Conservation (phyloP, 306 rosid species). For the Phaseolus lunatus region DNA sequence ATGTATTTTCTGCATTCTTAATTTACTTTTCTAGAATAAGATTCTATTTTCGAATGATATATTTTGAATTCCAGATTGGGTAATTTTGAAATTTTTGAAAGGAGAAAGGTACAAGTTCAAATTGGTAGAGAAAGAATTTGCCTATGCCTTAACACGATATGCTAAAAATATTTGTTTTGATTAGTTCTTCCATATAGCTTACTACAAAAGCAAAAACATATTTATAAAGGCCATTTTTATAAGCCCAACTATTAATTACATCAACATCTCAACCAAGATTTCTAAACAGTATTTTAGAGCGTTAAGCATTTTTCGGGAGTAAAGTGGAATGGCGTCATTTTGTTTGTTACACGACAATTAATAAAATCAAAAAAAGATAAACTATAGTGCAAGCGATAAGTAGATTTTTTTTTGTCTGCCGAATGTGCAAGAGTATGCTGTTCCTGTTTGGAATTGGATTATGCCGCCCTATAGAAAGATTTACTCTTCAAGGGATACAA, state of each 20-base stretch:
- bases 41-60: no score
- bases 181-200: not conserved
- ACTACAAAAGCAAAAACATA: not conserved
- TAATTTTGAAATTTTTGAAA: no score
- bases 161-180: not conserved
- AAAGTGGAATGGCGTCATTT: not conserved
- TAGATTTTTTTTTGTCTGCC: slow-evolving; percentile 1
- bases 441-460: not conserved
- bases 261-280: not conserved
- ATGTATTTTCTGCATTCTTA: no score
- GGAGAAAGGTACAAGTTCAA: no score
- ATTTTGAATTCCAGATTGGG: no score
- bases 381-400: not conserved
- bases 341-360: not conserved
- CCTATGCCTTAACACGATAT: no score
- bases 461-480: not conserved
- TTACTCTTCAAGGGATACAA: not conserved
- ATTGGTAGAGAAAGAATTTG: no score
- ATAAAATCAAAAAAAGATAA: not conserved
- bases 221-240: not conserved
- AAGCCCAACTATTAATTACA: not conserved
- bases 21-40: no score
- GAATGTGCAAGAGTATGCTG: not conserved
- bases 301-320: not conserved
- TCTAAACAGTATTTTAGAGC: not conserved